Conservation (phyloP, 2,329 filamentous ascomycete species). For the Dactylellina drechsleri region DNA sequence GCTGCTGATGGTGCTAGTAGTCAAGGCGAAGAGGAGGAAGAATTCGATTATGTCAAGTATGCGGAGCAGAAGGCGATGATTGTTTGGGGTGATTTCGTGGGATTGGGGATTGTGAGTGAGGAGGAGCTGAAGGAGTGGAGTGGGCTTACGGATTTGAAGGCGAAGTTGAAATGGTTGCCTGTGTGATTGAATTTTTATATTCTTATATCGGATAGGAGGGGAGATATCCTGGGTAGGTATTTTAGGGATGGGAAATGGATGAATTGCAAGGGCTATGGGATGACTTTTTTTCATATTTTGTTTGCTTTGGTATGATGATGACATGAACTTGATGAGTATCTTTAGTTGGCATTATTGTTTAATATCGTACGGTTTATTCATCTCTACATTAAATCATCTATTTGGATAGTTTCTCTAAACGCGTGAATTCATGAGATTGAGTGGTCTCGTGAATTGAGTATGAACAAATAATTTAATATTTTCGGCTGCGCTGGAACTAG, state of each 20-base stretch:
- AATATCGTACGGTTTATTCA: not conserved
- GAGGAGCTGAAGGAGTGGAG: conserved; percentile 71
- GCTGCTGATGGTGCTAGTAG: no score
- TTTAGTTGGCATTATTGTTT: conserved; percentile 9
- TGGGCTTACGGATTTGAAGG: conserved; percentile 50
- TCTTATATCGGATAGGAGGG: not conserved
- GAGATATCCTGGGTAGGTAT: no score
- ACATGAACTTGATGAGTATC: not conserved
- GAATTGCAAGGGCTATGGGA: no score
- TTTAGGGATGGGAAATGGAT: no score
- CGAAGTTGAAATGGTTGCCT: conserved; percentile 41
- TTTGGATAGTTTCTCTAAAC: no score
- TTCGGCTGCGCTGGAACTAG: no score
- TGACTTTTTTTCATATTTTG: no score
- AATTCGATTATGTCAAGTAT: conserved; percentile 93
- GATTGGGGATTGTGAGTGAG: conserved; percentile 76
- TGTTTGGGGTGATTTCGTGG: conserved; percentile 90
- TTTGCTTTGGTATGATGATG: conserved; percentile 2
- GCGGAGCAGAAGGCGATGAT: conserved; percentile 90
- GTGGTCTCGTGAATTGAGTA: no score
- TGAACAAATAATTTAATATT: no score
- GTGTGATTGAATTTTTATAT: conserved; percentile 5
- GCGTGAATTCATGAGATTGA: no score
- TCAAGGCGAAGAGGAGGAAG: conserved; percentile 64
- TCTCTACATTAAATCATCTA: no score